Conservation (phyloP, 805 yeast genomes). For the Deakozyma indianensis region DNA sequence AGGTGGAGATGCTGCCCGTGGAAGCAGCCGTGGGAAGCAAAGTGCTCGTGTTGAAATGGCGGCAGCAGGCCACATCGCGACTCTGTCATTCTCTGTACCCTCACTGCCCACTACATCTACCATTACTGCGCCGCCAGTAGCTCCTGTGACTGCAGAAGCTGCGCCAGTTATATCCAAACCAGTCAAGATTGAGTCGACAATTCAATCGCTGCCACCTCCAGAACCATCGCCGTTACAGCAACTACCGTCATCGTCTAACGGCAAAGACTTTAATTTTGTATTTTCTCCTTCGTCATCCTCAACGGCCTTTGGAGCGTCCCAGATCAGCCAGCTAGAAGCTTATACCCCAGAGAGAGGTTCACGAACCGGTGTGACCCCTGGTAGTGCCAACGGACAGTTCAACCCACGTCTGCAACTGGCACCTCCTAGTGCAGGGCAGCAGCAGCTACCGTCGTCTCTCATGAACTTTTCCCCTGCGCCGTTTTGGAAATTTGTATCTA, state of each 20-base stretch:
- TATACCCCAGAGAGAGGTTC: conserved; percentile 50
- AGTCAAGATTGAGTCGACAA: not conserved
- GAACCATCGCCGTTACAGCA: conserved; percentile 3
- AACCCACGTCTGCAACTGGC: conserved; percentile 17
- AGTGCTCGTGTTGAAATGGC: conserved; percentile 3
- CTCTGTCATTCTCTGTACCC: not conserved
- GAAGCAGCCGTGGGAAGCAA: conserved; percentile 13
- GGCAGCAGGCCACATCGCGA: not conserved
- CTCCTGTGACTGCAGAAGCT: not conserved
- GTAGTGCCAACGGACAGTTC: conserved; percentile 6
- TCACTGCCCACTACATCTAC: conserved; percentile 5
- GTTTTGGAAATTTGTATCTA: conserved; percentile 57
- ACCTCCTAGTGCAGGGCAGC: conserved; percentile 23
- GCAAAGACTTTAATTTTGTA: not conserved
- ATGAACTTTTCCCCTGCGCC: conserved; percentile 65
- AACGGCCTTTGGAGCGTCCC: conserved; percentile 17
- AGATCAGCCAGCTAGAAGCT: conserved; percentile 41
- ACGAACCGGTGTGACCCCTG: conserved; percentile 6
- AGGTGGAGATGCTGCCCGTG: conserved; percentile 32
- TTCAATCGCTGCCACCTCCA: not conserved
- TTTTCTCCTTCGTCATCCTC: conserved; percentile 14
- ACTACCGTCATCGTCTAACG: conserved; percentile 3
- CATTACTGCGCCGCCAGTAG: conserved; percentile 2
- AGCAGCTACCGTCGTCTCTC: conserved; percentile 29
- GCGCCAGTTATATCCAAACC: not conserved